Conservation (phyloP, 2,329 filamentous ascomycete genomes). For the Nemania serpens region DNA sequence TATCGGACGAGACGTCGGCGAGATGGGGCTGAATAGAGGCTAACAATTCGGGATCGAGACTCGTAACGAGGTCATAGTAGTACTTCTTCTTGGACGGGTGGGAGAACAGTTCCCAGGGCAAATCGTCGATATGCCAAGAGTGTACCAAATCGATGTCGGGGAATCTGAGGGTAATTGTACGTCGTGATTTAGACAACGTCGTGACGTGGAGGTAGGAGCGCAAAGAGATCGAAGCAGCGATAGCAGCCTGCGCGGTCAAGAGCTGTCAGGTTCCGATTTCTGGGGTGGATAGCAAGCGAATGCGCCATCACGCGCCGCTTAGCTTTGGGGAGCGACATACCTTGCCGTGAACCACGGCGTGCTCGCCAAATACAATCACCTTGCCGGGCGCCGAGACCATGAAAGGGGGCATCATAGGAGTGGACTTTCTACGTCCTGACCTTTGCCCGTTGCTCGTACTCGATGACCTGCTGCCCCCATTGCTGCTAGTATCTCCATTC, state of each 20-base stretch:
- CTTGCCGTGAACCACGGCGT: slow-evolving; percentile 97
- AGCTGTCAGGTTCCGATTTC: background rate
- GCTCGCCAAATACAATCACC: slow-evolving; percentile 97
- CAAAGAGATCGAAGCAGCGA: slow-evolving; percentile 92
- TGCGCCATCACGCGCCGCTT: background rate
- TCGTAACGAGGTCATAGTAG: slow-evolving; percentile 88
- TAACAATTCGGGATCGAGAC: slow-evolving; percentile 81
- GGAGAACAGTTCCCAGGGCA: slow-evolving; percentile 86
- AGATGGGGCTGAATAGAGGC: slow-evolving; percentile 82
- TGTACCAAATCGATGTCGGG: slow-evolving; percentile 88
- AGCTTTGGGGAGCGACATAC: slow-evolving; percentile 49
- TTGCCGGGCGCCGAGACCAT: slow-evolving; percentile 99
- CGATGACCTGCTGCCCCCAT: slow-evolving; percentile 39
- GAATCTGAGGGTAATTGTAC: slow-evolving; percentile 86
- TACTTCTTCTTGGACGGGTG: slow-evolving; percentile 86
- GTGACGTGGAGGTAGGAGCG: slow-evolving; percentile 97
- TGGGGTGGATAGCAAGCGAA: background rate
- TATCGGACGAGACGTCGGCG: slow-evolving; percentile 67
- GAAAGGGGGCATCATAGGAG: slow-evolving; percentile 80
- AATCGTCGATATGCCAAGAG: slow-evolving; percentile 89
- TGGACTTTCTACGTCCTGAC: slow-evolving; percentile 61
- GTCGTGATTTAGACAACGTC: slow-evolving; percentile 87
- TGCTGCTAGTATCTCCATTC: slow-evolving; percentile 41
- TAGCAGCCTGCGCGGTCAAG: slow-evolving; percentile 66
- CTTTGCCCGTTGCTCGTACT: slow-evolving; percentile 43